Evolutionary conservation across 1,284 basidiomycete species (phyloP), one percentile per base, ranked within the genome.

Genomic region (Trametes pubescens): DNA sequence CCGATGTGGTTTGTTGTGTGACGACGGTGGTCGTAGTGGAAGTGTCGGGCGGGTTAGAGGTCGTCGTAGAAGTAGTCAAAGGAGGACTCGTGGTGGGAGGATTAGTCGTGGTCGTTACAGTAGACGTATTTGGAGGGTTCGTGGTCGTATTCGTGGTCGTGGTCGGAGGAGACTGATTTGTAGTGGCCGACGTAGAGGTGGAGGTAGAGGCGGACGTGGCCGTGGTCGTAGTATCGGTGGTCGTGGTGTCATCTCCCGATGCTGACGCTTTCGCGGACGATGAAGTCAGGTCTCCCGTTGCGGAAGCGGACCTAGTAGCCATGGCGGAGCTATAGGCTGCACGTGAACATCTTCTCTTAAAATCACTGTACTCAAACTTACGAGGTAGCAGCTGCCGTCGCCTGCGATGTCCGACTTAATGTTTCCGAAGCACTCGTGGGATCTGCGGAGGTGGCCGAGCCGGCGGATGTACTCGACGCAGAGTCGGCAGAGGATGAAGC

Each of bases 71-170:
- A n/a, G 56, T 59, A 4, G 59, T 54, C 35, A 61, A 29, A 14
- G 62, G 43, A 0, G 64, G 40, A 8, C 18, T 56, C 9, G 62
- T 44, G 44, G 61, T 55, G 14, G 65, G 48, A 22, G 58, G 46
- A 7, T 65, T 24, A 9, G 69, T 43, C 8, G 74, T 59, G 22
- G 67, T 52, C 1, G 72, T 38, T 16, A 59, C 34, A 7, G 73
- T 43, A 43, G 40, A 43, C 6, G 40, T 43, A 8, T 43, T n/a
- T n/a, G 22, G 67, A 43, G 40, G 40, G 14, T 43, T 13, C 21
- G 70, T 40, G 16, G 62, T 64, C 22, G 67, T 51, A 13, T 62
- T 51, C 2, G 69, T 58, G 29, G 29, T 61, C 8, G 70, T 46
- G 37, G 69, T 46, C 32, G 71, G 68, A 53, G 24, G 66, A 43